Base-by-base conservation (phyloP, 768 basidiomycete genomes). In the Glaciozyma martinii region DNA sequence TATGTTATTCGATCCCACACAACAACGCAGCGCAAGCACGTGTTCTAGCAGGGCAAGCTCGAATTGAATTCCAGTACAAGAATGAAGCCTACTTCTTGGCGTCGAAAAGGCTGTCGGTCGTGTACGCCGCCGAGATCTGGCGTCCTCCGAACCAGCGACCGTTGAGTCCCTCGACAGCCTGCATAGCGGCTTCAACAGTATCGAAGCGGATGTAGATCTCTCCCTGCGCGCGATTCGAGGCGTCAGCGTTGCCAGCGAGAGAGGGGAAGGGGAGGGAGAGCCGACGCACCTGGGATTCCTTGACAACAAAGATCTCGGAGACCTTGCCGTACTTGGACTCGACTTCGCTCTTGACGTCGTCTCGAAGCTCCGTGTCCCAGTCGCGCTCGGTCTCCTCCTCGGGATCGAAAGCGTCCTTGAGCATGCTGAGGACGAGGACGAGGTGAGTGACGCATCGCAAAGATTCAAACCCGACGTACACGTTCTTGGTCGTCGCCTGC, bases 381-480 rank as follows among this genome's bases (percentile, higher is more conserved):
- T 97, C 89, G 53, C 82, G 84, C 68, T 92, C 95, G 19, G 90
- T 92, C 81, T 98, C 95, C 76, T 95, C 89, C 78, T 90, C 92
- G n/a, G 94, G 90, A 75, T 89, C 81, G 76, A 99, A 99, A 89
- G 97, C 94, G 74, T 99, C 92, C 77, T 86, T 90, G 72, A 97
- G 77, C 40, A 97, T 78, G 44, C 98, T 84, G 55, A 85, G 94
- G 3, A 55, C 21, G 29, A 25, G 15, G 52, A 87, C 84, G 44
- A 52, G 47, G 46, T 40, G 27, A 49, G 56, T 21, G 0, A 23
- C 7, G 58, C 12, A 43, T 46, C 27, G 19, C 12, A 10, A 47
- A n/a, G 42, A 29, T 1, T 27, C 16, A 15, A 21, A n/a, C 6
- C 10, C n/a, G 50, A 40, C 66, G 46, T 44, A 67, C 68, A 70